These are phyloP conservation scores for Coleophoma crateriformis DNA, from an alignment of 2,329 filamentous ascomycete genomes.

Conservation along the genomic window DNA sequence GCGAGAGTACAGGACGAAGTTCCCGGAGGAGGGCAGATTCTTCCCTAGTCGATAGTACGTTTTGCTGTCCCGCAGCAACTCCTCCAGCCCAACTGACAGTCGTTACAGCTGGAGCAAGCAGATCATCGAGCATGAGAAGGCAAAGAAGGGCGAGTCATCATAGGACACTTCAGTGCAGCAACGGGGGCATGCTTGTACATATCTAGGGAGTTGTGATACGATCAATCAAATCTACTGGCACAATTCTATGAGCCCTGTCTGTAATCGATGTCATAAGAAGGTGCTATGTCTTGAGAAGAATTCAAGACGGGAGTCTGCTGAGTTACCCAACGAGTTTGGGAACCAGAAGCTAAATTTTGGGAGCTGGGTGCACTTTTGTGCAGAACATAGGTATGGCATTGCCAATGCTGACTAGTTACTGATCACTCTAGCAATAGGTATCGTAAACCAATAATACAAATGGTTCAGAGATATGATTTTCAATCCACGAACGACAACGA, in stretches of 20 bases:
- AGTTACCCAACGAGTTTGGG: too few species aligned
- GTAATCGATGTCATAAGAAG: not conserved
- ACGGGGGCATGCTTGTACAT: conserved; percentile 16
- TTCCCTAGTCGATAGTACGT: conserved; percentile 80
- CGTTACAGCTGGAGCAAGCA: conserved; percentile 63
- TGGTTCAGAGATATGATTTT: too few species aligned
- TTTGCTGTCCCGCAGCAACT: not conserved
- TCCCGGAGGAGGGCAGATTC: conserved; percentile 73
- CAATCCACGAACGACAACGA: not conserved
- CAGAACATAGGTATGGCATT: too few species aligned
- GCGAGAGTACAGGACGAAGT: conserved; percentile 65
- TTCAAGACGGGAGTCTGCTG: too few species aligned
- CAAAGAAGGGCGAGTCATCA: conserved; percentile 23
- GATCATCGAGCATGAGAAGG: conserved; percentile 63
- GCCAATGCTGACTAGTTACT: too few species aligned
- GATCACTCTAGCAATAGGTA: too few species aligned
- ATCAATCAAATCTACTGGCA: not conserved
- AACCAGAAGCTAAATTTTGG: too few species aligned
- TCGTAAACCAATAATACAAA: too few species aligned
- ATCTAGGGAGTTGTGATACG: conserved; percentile 18
- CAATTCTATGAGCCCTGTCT: not conserved
- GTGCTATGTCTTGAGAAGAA: too few species aligned
- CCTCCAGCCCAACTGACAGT: not conserved
- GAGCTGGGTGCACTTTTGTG: too few species aligned
- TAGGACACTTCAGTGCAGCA: not conserved